Conservation (phyloP, 805 yeast species). For the Schwanniomyces yamadae region DNA sequence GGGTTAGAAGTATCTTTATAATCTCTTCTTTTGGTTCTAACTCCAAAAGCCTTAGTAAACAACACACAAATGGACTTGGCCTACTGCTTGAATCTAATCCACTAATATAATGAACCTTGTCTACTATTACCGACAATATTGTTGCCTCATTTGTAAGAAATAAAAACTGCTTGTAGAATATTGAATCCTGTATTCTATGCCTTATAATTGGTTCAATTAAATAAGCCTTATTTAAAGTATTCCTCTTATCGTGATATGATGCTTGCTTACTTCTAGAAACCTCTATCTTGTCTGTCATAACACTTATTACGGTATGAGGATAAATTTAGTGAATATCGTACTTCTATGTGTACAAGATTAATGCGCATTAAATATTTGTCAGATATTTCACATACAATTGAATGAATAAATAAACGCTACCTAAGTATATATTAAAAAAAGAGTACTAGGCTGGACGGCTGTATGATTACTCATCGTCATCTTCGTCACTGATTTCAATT, state of each 20-base stretch:
- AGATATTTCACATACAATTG: too few species aligned
- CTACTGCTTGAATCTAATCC: conserved; percentile 54
- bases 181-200: conserved; percentile 41
- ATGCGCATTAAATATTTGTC: too few species aligned
- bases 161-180: conserved; percentile 43
- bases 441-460: too few species aligned
- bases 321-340: too few species aligned
- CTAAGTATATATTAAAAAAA: too few species aligned
- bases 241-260: conserved; percentile 27
- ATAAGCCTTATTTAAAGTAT: conserved; percentile 28
- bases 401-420: too few species aligned
- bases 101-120: conserved; percentile 49
- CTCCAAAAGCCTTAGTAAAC: conserved; percentile 74
- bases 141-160: conserved; percentile 42
- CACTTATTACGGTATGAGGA: not conserved
- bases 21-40: conserved; percentile 66
- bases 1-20: conserved; percentile 51
- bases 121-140: conserved; percentile 31
- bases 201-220: conserved; percentile 43
- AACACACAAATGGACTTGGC: conserved; percentile 74
- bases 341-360: too few species aligned
- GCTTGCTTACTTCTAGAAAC: conserved; percentile 15
- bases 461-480: too few species aligned
- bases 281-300: not conserved
- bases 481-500: conserved; percentile 37